phyloP scores from a whole-genome alignment of 352 stramenopile genomes.

The Pelagophyceae sp. region DNA sequence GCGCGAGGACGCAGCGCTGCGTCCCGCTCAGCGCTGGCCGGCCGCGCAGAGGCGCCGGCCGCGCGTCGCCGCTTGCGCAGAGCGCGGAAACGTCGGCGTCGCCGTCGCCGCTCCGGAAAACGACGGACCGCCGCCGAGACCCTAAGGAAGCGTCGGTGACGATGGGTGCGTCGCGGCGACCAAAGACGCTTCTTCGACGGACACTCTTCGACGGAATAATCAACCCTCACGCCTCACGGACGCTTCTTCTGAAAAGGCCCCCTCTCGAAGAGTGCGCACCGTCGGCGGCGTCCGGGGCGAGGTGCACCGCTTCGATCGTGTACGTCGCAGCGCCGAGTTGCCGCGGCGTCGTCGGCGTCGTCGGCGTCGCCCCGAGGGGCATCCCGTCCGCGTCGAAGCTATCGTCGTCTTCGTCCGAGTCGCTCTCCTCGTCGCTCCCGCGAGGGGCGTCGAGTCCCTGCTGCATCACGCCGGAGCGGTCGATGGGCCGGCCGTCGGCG shows the following conservation, averaged over 20 bases:
- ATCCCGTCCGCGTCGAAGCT: neutral
- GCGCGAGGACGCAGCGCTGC: conserved; percentile 47
- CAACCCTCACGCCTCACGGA: too few species aligned
- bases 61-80: conserved; percentile 14
- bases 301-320: neutral
- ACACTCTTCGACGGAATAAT: too few species aligned
- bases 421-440: neutral
- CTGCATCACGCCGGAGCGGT: neutral
- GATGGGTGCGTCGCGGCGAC: too few species aligned
- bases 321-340: neutral
- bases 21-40: conserved; percentile 53
- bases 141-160: neutral
- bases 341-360: neutral
- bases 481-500: neutral
- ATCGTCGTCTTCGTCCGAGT: neutral
- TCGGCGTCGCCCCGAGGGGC: neutral
- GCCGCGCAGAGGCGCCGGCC: conserved; percentile 1
- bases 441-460: neutral
- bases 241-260: too few species aligned
- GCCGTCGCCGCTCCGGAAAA: neutral
- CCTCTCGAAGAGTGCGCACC: too few species aligned
- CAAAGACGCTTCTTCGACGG: too few species aligned
- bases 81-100: conserved; percentile 13
- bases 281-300: neutral
- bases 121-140: neutral